Evolutionary conservation across 2,329 filamentous ascomycete species (phyloP), one percentile per base, ranked within the genome.

Genomic region (Colletotrichum lupini): DNA sequence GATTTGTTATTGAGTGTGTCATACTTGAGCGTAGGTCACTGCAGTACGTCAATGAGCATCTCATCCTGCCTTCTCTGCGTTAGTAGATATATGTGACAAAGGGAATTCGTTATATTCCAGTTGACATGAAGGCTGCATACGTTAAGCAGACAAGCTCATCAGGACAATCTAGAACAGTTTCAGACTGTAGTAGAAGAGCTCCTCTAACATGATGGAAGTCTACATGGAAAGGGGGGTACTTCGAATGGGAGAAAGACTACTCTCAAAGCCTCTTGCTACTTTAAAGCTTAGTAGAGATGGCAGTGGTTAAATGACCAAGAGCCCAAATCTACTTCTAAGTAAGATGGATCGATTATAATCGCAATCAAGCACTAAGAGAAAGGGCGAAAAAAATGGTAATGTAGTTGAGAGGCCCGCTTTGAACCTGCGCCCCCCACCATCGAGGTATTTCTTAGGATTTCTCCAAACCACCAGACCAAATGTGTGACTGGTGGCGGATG

Each of bases 91-190:
- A 5, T 49, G 2, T 14, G 37, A 19, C 2, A 19, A 7, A 5
- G 6, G 9, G 5, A 8, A 42, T 19, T 1, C 5, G 2, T 19
- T 19, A 19, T 19, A 6, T 6, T 19, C 5, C 5, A 7, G 1
- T 1, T 2, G 12, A 9, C 0, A n/a, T 49, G 19, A 19, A 19
- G 16, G 5, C 6, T n/a, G 1, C 0, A 7, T 9, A n/a, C 6
- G 1, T 7, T 49, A n/a, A n/a, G 8, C 8, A 49, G 19, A n/a
- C 0, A n/a, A 19, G n/a, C 16, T 8, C n/a, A 6, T 46, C 3
- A 46, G 3, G 42, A 5, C 19, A 6, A 46, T n/a, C 14, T 46
- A 8, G 42, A 46, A 6, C 7, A 46, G 8, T 16, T n/a, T 32
- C 30, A 32, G 30, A 32, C 30, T 32, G 30, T 32, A 8, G 9